Conservation (phyloP, 495 filamentous ascomycete species). For the Lasiosphaeriaceae sp. region DNA sequence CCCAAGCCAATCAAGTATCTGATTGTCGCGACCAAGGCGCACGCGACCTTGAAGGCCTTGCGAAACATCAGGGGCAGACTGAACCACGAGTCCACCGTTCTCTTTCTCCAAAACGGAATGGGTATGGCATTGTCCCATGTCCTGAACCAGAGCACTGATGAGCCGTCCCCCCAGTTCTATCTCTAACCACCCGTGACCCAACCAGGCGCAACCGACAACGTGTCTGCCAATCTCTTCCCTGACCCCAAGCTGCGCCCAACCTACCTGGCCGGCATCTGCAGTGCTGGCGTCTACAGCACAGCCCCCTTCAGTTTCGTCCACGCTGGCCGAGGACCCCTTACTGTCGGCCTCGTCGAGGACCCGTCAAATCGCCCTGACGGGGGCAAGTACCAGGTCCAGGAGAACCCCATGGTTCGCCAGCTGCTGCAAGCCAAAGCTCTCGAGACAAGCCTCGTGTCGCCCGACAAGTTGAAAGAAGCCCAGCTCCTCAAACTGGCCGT, state of each 20-base stretch:
- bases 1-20: constrained; percentile 54
- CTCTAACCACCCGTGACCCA: neutral
- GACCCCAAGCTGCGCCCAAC: constrained; percentile 56
- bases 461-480: constrained; percentile 36
- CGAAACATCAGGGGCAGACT: constrained; percentile 54
- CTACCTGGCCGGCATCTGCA: constrained; percentile 63
- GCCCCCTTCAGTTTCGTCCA: constrained; percentile 54
- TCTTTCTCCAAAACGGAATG: constrained; percentile 79
- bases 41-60: constrained; percentile 53
- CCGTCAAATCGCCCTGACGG: neutral
- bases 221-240: constrained; percentile 58
- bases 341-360: constrained; percentile 42
- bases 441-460: constrained; percentile 18
- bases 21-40: constrained; percentile 67
- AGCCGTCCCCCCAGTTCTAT: neutral
- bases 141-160: neutral
- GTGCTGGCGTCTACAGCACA: constrained; percentile 57
- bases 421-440: neutral
- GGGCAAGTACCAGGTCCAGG: neutral
- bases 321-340: constrained; percentile 58
- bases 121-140: constrained; percentile 39
- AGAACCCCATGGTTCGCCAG: constrained; percentile 9
- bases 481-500: constrained; percentile 62
- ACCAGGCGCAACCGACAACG: constrained; percentile 46
- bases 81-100: constrained; percentile 54